These are phyloP conservation scores for Neofusicoccum sp. DNA, from an alignment of 2,329 filamentous ascomycete genomes.

Conservation along the genomic window DNA sequence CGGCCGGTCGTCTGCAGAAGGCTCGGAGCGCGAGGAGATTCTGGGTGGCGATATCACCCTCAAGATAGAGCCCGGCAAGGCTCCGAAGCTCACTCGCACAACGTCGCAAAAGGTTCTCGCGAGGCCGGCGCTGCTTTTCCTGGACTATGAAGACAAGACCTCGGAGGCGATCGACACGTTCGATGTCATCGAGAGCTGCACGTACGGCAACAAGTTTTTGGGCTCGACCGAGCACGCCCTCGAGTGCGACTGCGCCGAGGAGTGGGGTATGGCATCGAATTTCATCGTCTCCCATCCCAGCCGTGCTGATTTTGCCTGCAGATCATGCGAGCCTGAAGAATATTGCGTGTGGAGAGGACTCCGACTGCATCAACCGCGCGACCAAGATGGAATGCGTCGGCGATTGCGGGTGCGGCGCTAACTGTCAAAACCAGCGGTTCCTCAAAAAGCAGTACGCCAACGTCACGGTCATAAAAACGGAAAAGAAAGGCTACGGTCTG, in stretches of 20 bases:
- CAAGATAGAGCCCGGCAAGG: slow-evolving; percentile 64
- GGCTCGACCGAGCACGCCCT: slow-evolving; percentile 89
- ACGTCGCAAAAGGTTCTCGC: slow-evolving; percentile 66
- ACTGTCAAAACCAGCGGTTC: slow-evolving; percentile 93
- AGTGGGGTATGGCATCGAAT: slow-evolving; percentile 73
- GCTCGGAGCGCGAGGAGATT: slow-evolving; percentile 50
- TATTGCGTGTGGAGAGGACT: slow-evolving; percentile 88
- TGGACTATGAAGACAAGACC: slow-evolving; percentile 75
- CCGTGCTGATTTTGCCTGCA: slow-evolving; percentile 38
- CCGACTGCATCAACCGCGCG: slow-evolving; percentile 96
- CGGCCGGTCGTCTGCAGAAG: slow-evolving; percentile 37
- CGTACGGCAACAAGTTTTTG: slow-evolving; percentile 87
- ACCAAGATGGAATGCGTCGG: slow-evolving; percentile 96
- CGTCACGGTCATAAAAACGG: slow-evolving; percentile 94
- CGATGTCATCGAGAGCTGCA: slow-evolving; percentile 77
- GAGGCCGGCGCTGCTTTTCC: slow-evolving; percentile 65
- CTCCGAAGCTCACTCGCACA: slow-evolving; percentile 71
- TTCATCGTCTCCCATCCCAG: slow-evolving; percentile 19
- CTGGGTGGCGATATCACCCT: slow-evolving; percentile 61
- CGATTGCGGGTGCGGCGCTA: slow-evolving; percentile 81
- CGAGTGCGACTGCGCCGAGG: slow-evolving; percentile 92
- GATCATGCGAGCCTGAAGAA: slow-evolving; percentile 59
- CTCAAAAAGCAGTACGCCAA: slow-evolving; percentile 84
- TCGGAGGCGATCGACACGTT: slow-evolving; percentile 73
- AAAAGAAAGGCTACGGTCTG: slow-evolving; percentile 94